Conservation (phyloP, 2,329 filamentous ascomycete species). For the Ophiostoma piceae region DNA sequence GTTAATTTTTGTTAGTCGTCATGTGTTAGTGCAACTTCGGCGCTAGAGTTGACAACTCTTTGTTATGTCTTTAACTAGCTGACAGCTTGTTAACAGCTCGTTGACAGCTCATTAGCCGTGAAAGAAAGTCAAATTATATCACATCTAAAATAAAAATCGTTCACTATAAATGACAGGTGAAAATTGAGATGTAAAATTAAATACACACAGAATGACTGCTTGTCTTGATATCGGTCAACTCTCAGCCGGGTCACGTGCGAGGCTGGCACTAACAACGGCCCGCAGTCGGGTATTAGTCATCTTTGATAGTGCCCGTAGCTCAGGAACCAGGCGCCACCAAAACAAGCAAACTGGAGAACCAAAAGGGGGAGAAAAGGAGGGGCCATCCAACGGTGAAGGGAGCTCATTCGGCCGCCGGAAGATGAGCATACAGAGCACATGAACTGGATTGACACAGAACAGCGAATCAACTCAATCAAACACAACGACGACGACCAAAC, state of each 20-base stretch:
- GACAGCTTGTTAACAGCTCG: not conserved
- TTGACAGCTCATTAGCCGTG: not conserved
- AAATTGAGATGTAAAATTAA: not conserved
- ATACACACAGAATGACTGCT: not conserved
- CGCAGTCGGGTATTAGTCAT: constrained; percentile 5
- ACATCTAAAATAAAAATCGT: not conserved
- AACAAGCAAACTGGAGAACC: not conserved
- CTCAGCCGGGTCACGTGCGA: not conserved
- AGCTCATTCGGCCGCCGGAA: not conserved
- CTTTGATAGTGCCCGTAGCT: not conserved
- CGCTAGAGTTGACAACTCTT: not conserved
- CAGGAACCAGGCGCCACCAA: not conserved
- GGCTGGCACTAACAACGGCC: constrained; percentile 1
- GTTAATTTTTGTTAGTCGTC: not conserved
- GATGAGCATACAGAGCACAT: not conserved
- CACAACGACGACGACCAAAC: not conserved
- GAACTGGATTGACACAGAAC: not conserved
- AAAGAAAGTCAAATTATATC: too few species aligned
- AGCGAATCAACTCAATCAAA: not conserved
- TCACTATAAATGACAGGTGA: not conserved
- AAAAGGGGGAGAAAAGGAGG: constrained; percentile 13
- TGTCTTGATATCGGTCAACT: not conserved
- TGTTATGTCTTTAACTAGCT: not conserved
- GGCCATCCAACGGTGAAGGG: constrained; percentile 11
- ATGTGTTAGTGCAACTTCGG: not conserved